phyloP scores from a whole-genome alignment of 306 rosid genomes.

The Lagenaria siceraria region DNA sequence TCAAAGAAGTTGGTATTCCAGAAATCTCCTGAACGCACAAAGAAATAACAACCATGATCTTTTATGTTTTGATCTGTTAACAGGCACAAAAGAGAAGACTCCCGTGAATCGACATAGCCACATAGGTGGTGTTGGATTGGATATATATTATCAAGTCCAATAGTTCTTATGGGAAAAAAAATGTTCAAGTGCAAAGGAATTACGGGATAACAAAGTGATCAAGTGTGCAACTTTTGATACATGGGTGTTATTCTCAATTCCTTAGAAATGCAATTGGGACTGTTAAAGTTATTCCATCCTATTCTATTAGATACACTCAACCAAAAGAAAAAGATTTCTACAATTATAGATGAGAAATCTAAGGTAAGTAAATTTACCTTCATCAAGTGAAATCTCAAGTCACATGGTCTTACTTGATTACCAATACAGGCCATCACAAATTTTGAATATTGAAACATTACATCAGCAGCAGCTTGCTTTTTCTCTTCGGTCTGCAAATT shows the following conservation, averaged over 20 bases:
- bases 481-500: constrained; percentile 47
- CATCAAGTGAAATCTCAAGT: constrained; percentile 85
- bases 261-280: not conserved
- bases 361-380: constrained; percentile 35
- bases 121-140: not conserved
- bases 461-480: constrained; percentile 89
- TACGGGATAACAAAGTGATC: not conserved
- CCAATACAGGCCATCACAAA: constrained; percentile 80
- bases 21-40: constrained; percentile 53
- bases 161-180: not conserved
- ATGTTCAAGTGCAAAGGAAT: not conserved
- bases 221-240: not conserved
- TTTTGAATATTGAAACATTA: constrained; percentile 65
- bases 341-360: not conserved
- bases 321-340: constrained; percentile 7
- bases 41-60: not conserved
- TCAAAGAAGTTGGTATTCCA: constrained; percentile 59
- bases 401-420: constrained; percentile 57
- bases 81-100: not conserved
- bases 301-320: not conserved
- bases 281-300: not conserved
- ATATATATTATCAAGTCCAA: not conserved
- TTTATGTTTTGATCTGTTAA: not conserved
- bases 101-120: not conserved
- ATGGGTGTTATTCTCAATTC: not conserved